Evolutionary conservation across 495 filamentous ascomycete species (phyloP), one percentile per base, ranked within the genome.

Genomic region (Penicillium coffeae): DNA sequence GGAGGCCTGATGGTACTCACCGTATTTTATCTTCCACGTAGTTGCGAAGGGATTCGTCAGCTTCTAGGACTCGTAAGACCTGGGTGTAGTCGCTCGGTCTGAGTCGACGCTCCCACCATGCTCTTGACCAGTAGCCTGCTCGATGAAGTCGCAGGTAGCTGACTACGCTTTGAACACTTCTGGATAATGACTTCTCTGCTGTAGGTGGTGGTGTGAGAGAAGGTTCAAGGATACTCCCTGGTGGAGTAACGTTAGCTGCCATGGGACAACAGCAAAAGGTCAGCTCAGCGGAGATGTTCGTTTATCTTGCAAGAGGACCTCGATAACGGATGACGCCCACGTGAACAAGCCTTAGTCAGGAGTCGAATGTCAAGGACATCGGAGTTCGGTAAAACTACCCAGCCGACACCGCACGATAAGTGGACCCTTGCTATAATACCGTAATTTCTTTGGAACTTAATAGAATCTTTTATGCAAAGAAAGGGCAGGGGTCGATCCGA

Each of bases 1-100:
- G 8, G 18, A 37, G 35, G 30, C 21, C 39, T 45, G 50, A 38
- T 19, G 30, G 34, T 25, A 47, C 47, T 48, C 30, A 60, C 57
- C 57, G 25, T 38, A 60, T 21, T 52, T 57, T 60, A 27, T 54
- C 38, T 34, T 58, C 38, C 13, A 60, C 46, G 50, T 51, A 58
- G 35, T 38, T 37, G 32, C 15, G 21, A 25, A 60, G 54, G 27
- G 27, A 15, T n/a, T 42, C 14, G 36, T 58, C 47, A 32, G 14
- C 9, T 16, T 54, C 35, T 21, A 56, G 33, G 22, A 16, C 43
- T 25, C 39, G 54, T 14, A 48, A 42, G 30, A 39, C 22, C 21
- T 56, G 38, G 8, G 39, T 42, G 45, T 56, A 56, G 9, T 32
- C 14, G 15, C 44, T 19, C 15, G 21, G 16, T 27, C n/a, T 39